Percentiles rank a stretch among this genome's conserved stretches.
Evolutionary conservation across 2,329 filamentous ascomycete genomes (phyloP).

Genomic region (Talaromyces atroroseus): DNA sequence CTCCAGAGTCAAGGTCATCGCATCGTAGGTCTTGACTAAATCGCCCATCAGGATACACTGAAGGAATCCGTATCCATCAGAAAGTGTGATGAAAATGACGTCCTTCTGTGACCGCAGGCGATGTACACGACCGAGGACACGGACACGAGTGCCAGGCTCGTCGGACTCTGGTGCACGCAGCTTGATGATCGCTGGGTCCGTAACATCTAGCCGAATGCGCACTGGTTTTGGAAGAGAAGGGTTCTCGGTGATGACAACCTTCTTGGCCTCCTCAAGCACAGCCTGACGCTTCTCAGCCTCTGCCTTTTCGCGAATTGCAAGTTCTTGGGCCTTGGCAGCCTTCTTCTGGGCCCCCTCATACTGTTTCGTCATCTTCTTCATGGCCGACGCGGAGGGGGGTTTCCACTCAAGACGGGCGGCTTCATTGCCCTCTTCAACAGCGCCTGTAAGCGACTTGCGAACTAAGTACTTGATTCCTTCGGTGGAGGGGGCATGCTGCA

Average conservation of each 20-base stretch:
- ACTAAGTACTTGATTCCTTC: slow-evolving; percentile 60
- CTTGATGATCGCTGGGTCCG: slow-evolving; percentile 54
- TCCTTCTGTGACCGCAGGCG: slow-evolving; percentile 76
- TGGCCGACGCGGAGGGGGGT: slow-evolving; percentile 71
- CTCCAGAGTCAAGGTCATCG: slow-evolving; percentile 76
- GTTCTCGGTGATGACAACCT: slow-evolving; percentile 66
- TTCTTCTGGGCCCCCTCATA: slow-evolving; percentile 79
- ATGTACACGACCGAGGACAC: slow-evolving; percentile 78
- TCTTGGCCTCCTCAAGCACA: slow-evolving; percentile 76
- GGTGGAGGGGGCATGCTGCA: slow-evolving; percentile 57
- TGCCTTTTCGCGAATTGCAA: slow-evolving; percentile 65
- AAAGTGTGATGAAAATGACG: slow-evolving; percentile 78
- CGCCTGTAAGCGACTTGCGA: slow-evolving; percentile 61
- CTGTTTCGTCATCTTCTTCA: slow-evolving; percentile 77
- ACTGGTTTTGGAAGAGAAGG: slow-evolving; percentile 65
- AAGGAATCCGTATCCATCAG: slow-evolving; percentile 77
- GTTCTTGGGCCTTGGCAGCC: slow-evolving; percentile 68
- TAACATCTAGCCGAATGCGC: slow-evolving; percentile 70
- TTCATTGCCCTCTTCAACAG: slow-evolving; percentile 58
- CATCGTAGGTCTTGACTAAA: slow-evolving; percentile 86
- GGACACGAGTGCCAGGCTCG: slow-evolving; percentile 65
- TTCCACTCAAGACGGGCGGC: slow-evolving; percentile 67
- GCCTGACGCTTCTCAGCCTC: slow-evolving; percentile 65
- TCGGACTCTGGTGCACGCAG: slow-evolving; percentile 52
- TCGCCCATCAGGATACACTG: slow-evolving; percentile 79